A percentile compares a stretch with the other conserved stretches of the same genome.
phyloP scores from a whole-genome alignment of 2,329 filamentous ascomycete genomes.

The Plectosphaerella sp. region DNA sequence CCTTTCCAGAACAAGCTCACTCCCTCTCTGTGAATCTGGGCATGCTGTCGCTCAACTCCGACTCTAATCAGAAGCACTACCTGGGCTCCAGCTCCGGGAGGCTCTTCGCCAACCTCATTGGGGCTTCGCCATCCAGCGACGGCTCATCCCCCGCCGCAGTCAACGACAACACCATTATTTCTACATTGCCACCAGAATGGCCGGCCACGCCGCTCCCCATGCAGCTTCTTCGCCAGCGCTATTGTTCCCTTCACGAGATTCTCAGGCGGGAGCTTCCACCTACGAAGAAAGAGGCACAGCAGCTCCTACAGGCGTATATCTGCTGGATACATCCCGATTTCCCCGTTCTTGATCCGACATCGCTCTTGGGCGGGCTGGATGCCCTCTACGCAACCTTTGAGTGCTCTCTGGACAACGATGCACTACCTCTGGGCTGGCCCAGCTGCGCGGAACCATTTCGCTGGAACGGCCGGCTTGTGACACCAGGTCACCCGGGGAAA shows the following conservation, averaged over 20 bases:
- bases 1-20: constrained; percentile 45
- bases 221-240: constrained; percentile 9
- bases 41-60: constrained; percentile 30
- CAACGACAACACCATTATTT: not conserved
- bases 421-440: constrained; percentile 13
- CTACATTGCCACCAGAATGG: constrained; percentile 3
- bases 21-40: constrained; percentile 28
- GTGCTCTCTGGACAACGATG: constrained; percentile 7
- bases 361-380: constrained; percentile 13
- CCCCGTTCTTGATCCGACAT: constrained; percentile 14
- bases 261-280: constrained; percentile 14
- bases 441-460: constrained; percentile 11
- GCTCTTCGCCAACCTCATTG: constrained; percentile 24
- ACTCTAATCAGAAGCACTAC: constrained; percentile 30
- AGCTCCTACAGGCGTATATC: constrained; percentile 15
- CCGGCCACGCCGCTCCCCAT: not conserved
- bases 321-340: constrained; percentile 17
- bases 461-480: constrained; percentile 14
- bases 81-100: constrained; percentile 30
- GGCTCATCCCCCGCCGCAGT: constrained; percentile 2
- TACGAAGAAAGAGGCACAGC: constrained; percentile 12
- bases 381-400: constrained; percentile 13
- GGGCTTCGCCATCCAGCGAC: constrained; percentile 11
- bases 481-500: not conserved
- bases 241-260: constrained; percentile 3